phyloP scores from a whole-genome alignment of 805 yeast genomes.

The Grigorovia transvaalensis region DNA sequence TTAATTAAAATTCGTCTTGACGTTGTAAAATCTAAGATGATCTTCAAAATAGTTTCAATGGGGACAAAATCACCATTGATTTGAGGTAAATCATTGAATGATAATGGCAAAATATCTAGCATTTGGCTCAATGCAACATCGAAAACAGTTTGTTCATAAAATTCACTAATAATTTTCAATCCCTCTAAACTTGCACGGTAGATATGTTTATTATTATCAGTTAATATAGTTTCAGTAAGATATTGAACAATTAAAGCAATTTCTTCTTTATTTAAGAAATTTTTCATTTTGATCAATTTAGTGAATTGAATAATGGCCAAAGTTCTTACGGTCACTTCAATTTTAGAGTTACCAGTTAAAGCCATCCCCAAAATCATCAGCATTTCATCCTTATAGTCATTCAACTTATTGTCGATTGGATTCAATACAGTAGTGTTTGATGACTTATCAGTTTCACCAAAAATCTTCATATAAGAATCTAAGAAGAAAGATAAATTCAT shows the following conservation, averaged over 20 bases:
- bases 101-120: conserved; percentile 41
- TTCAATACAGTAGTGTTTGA: not conserved
- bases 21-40: conserved; percentile 27
- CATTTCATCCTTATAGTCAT: conserved; percentile 51
- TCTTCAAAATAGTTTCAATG: conserved; percentile 28
- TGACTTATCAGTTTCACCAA: conserved; percentile 22
- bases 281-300: conserved; percentile 40
- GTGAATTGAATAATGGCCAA: conserved; percentile 56
- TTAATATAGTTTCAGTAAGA: conserved; percentile 51
- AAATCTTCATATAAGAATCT: conserved; percentile 39
- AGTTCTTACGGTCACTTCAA: conserved; percentile 61
- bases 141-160: conserved; percentile 32
- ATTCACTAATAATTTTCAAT: conserved; percentile 33
- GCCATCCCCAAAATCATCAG: conserved; percentile 59
- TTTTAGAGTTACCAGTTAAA: conserved; percentile 52
- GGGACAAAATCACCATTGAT: conserved; percentile 19
- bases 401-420: conserved; percentile 30
- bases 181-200: conserved; percentile 46
- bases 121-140: conserved; percentile 44
- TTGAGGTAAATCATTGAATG: conserved; percentile 23
- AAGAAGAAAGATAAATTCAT: conserved; percentile 51
- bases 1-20: conserved; percentile 23
- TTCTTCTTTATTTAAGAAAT: conserved; percentile 45
- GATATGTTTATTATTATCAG: conserved; percentile 41
- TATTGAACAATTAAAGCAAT: conserved; percentile 52